These are phyloP conservation scores for Flaveria trinervia DNA, from an alignment of 129 eudicot genomes.

Conservation along the genomic window DNA sequence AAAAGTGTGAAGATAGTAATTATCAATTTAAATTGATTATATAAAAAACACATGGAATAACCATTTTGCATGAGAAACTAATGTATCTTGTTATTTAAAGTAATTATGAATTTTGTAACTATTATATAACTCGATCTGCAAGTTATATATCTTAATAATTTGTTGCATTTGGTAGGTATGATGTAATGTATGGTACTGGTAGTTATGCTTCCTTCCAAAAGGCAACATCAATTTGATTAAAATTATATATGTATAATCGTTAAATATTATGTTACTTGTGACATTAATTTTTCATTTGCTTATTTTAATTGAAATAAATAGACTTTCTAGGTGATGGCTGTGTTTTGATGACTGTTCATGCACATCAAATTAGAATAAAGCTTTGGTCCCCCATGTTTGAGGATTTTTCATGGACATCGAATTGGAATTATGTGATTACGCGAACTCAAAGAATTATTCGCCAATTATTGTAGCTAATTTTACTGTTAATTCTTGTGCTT, in stretches of 20 bases:
- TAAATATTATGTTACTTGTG: not conserved
- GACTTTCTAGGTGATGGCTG: not conserved
- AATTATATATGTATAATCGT: not conserved
- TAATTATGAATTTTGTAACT: too few relatives aligned
- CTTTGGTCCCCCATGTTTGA: not conserved
- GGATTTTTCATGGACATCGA: not conserved
- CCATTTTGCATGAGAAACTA: too few relatives aligned
- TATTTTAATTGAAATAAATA: not conserved
- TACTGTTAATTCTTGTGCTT: too few relatives aligned
- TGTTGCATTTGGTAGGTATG: conserved; percentile 5
- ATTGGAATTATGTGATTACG: conserved; percentile 1
- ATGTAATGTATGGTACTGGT: not conserved
- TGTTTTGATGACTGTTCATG: not conserved
- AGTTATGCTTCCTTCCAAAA: not conserved
- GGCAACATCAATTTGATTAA: not conserved
- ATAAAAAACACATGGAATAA: too few relatives aligned
- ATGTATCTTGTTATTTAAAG: too few relatives aligned
- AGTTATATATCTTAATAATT: not conserved
- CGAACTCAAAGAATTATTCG: not conserved
- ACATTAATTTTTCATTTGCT: not conserved
- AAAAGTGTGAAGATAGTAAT: too few relatives aligned
- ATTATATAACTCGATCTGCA: too few relatives aligned
- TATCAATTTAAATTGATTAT: too few relatives aligned
- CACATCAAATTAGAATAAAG: not conserved
- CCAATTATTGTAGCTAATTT: not conserved